Percentiles rank a stretch among this genome's conserved stretches.
phyloP scores from a whole-genome alignment of 371 early-diverging fungal species.

The Parasitella parasitica region DNA sequence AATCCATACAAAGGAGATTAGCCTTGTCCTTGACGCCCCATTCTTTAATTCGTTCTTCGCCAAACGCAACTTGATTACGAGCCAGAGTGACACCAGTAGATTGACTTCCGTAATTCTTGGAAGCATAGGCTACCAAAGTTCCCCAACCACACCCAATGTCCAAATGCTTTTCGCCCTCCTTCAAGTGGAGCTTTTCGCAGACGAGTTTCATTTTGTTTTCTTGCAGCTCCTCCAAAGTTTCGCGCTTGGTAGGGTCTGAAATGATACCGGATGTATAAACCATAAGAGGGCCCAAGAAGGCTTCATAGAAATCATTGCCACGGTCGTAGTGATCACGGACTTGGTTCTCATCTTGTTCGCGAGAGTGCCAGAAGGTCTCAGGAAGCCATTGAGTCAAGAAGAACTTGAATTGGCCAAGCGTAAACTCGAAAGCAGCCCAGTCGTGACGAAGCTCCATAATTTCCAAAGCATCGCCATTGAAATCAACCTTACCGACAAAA shows the following conservation, averaged over 20 bases:
- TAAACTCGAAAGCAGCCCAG: conserved; percentile 90
- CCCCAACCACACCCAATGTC: conserved; percentile 99
- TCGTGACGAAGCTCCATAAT: conserved; percentile 91
- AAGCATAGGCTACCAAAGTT: conserved; percentile 85
- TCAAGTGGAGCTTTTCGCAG: conserved; percentile 83
- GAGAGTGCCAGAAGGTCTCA: conserved; percentile 92
- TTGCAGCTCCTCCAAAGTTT: conserved; percentile 93
- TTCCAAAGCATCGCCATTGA: conserved; percentile 86
- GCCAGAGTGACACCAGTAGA: conserved; percentile 94
- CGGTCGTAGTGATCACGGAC: conserved; percentile 97
- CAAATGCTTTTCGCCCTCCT: conserved; percentile 87
- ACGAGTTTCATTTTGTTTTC: conserved; percentile 93
- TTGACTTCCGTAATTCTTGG: conserved; percentile 84
- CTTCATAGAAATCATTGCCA: conserved; percentile 95
- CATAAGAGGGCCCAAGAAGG: conserved; percentile 93
- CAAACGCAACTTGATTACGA: conserved; percentile 88
- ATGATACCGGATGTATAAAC: conserved; percentile 95
- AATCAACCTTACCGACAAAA: conserved; percentile 92
- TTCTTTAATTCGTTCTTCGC: conserved; percentile 80
- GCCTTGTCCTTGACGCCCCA: conserved; percentile 81
- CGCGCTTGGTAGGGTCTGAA: conserved; percentile 68
- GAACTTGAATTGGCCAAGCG: conserved; percentile 84
- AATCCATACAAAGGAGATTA: conserved; percentile 88
- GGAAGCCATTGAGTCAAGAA: conserved; percentile 95
- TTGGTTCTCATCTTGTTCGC: conserved; percentile 94